Conservation (phyloP, 1,284 basidiomycete species). For the Phenoliferia sp. region DNA sequence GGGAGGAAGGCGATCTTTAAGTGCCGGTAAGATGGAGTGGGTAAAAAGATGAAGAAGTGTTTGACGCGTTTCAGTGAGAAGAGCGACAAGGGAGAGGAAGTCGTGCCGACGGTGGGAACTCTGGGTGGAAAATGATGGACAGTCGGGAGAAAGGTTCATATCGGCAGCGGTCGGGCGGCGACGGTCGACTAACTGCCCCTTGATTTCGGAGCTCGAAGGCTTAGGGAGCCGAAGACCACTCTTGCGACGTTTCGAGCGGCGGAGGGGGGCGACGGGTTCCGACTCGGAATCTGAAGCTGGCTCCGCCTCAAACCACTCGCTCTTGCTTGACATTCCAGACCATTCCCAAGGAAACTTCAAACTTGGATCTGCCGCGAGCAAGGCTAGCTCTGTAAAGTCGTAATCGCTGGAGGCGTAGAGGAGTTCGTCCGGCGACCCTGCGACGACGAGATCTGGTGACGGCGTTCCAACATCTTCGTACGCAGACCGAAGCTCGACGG, state of each 20-base stretch:
- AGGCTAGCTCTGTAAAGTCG: slow-evolving; percentile 11
- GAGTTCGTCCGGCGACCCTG: not conserved
- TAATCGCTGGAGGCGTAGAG: not conserved
- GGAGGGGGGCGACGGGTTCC: not conserved
- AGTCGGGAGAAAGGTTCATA: not conserved
- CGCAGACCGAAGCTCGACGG: slow-evolving; percentile 19
- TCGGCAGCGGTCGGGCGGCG: slow-evolving; percentile 3
- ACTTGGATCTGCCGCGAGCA: slow-evolving; percentile 10
- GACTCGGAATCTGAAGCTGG: not conserved
- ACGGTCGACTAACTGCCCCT: slow-evolving; percentile 10
- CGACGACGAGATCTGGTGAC: not conserved
- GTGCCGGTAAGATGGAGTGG: slow-evolving; percentile 1
- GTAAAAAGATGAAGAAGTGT: slow-evolving; percentile 22
- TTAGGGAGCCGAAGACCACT: no score
- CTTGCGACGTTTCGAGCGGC: not conserved
- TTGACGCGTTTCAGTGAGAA: slow-evolving; percentile 17
- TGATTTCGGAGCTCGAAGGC: not conserved
- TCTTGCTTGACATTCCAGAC: not conserved
- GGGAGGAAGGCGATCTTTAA: slow-evolving; percentile 2
- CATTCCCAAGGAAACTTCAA: slow-evolving; percentile 10
- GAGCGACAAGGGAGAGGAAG: slow-evolving; percentile 19
- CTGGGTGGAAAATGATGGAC: not conserved
- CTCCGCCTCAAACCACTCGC: not conserved
- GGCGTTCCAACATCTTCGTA: slow-evolving; percentile 20
- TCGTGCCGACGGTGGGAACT: slow-evolving; percentile 7